Percentiles rank a stretch among this genome's conserved stretches.
Evolutionary conservation across 116 monocot genomes (phyloP).

Genomic region (Phalaenopsis hybrid): DNA sequence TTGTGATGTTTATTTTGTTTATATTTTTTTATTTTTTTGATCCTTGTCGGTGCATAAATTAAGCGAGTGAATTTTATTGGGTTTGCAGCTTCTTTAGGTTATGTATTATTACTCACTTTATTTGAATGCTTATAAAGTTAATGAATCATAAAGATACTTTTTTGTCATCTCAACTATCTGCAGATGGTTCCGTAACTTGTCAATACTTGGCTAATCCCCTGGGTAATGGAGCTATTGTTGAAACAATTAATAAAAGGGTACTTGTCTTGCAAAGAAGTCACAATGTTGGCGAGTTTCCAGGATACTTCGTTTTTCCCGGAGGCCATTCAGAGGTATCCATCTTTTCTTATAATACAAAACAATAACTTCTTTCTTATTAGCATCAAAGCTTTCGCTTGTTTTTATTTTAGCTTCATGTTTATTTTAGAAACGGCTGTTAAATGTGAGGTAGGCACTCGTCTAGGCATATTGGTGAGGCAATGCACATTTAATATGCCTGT

Average conservation of each 20-base stretch:
- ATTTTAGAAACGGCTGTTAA: background rate
- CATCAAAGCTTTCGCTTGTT: background rate
- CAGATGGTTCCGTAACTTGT: slow-evolving; percentile 58
- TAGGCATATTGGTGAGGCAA: background rate
- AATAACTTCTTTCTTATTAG: background rate
- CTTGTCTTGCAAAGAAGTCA: slow-evolving; percentile 81
- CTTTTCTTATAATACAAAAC: background rate
- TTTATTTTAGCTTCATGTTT: background rate
- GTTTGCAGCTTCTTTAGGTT: background rate
- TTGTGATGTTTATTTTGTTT: background rate
- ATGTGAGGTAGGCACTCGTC: background rate
- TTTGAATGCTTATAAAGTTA: background rate
- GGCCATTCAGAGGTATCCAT: slow-evolving; percentile 88
- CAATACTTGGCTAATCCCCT: slow-evolving; percentile 76
- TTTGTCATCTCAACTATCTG: slow-evolving; percentile 9
- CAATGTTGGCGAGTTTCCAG: slow-evolving; percentile 91
- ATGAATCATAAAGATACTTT: slow-evolving; percentile 3
- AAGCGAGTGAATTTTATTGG: background rate
- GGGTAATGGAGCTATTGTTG: slow-evolving; percentile 91
- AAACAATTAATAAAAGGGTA: slow-evolving; percentile 70
- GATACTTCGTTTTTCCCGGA: slow-evolving; percentile 92
- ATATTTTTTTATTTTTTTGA: background rate
- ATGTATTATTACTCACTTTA: background rate
- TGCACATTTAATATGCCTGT: background rate
- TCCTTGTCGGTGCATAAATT: background rate